Conservation (phyloP, 208 protist genomes). For the Trypanosoma caninum region DNA sequence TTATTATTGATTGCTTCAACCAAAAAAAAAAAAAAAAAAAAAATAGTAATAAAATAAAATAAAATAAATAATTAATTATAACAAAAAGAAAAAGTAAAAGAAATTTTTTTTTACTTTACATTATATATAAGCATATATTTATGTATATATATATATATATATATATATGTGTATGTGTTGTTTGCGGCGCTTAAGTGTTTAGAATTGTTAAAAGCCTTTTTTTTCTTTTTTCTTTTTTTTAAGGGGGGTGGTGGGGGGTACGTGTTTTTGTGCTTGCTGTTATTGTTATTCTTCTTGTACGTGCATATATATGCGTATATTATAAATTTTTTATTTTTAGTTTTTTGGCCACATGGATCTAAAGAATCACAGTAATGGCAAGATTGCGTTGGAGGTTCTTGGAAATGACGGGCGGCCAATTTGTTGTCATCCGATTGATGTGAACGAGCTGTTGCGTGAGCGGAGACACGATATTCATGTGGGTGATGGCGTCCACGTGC, state of each 20-base stretch:
- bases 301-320: neutral
- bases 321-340: neutral
- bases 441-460: constrained; percentile 65
- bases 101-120: neutral
- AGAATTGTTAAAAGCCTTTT: too few species aligned
- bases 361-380: constrained; percentile 5
- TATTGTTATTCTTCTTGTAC: neutral
- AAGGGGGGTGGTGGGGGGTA: neutral
- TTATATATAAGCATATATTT: neutral
- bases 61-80: neutral
- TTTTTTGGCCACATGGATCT: neutral
- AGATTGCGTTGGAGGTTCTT: constrained; percentile 73
- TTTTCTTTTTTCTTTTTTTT: constrained; percentile 9
- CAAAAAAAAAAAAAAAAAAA: too few species aligned
- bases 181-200: neutral
- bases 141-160: neutral
- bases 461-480: constrained; percentile 46
- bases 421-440: constrained; percentile 49
- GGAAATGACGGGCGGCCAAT: constrained; percentile 43
- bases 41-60: too few species aligned
- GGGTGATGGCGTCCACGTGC: constrained; percentile 55
- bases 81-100: neutral
- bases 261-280: neutral
- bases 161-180: neutral
- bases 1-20: too few species aligned